phyloP scores from a whole-genome alignment of 495 filamentous ascomycete genomes.

The Terfezia claveryi region DNA sequence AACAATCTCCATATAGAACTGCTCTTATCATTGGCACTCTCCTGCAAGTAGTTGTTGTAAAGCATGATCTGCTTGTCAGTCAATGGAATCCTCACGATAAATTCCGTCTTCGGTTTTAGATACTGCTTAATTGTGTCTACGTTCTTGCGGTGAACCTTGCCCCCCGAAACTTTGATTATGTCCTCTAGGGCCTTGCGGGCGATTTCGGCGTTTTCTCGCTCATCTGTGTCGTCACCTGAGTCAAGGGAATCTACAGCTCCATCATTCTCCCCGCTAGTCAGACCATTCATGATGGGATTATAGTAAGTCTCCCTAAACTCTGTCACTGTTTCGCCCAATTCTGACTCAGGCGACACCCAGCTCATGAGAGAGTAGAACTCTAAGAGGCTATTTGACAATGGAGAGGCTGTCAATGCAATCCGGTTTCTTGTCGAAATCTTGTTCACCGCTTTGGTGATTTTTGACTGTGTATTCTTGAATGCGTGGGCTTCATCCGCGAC shows the following conservation, averaged over 20 bases:
- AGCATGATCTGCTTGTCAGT: constrained; percentile 39
- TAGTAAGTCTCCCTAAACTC: neutral
- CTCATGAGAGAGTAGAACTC: constrained; percentile 76
- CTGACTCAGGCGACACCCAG: constrained; percentile 33
- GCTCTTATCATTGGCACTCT: neutral
- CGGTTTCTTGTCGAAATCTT: constrained; percentile 45
- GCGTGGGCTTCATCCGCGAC: constrained; percentile 73
- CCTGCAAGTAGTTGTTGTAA: constrained; percentile 27
- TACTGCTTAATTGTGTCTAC: constrained; percentile 39
- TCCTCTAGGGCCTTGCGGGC: neutral
- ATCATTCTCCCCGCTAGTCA: neutral
- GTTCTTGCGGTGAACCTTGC: constrained; percentile 35
- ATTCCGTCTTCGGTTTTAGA: constrained; percentile 56
- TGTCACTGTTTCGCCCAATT: neutral
- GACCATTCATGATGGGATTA: neutral
- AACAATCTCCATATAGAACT: neutral
- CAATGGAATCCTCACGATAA: constrained; percentile 50
- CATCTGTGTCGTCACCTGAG: neutral
- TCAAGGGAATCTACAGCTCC: neutral
- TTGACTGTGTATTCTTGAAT: constrained; percentile 39
- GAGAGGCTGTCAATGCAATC: constrained; percentile 74
- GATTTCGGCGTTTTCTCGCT: neutral
- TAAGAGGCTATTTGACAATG: constrained; percentile 55
- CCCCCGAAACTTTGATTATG: neutral
- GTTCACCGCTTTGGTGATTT: constrained; percentile 30